Conservation (phyloP, 352 stramenopile genomes). For the Globisporangium nodosum region DNA sequence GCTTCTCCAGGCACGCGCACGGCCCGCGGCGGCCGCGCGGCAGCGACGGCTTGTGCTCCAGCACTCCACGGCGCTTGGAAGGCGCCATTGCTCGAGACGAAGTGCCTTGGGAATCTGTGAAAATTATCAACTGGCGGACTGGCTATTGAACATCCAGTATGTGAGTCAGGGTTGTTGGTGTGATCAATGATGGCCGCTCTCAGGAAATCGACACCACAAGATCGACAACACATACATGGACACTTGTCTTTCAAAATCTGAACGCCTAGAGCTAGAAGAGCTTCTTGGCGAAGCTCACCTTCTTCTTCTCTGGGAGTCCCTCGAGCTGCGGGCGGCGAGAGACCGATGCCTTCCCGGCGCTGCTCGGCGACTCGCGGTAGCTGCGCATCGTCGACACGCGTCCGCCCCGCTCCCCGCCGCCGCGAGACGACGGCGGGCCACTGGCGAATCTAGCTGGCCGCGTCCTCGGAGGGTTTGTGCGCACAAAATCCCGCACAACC, state of each 20-base stretch:
- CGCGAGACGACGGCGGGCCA: neutral
- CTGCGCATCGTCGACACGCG: slow-evolving; percentile 15
- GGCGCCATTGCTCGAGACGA: slow-evolving; percentile 20
- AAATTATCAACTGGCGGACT: neutral
- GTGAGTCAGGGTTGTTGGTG: too few species aligned
- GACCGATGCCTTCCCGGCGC: slow-evolving; percentile 2
- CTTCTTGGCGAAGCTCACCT: slow-evolving; percentile 6
- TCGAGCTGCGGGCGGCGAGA: slow-evolving; percentile 1
- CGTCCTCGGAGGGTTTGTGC: slow-evolving; percentile 19
- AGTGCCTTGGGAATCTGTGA: neutral
- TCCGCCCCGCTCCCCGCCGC: neutral
- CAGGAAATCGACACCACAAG: too few species aligned
- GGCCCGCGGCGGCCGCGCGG: neutral
- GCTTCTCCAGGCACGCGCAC: slow-evolving; percentile 26
- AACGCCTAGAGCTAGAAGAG: neutral
- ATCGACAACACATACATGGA: neutral
- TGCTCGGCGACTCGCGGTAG: slow-evolving; percentile 2
- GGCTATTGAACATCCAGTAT: too few species aligned
- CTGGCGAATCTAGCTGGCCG: neutral
- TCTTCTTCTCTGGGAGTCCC: slow-evolving; percentile 8
- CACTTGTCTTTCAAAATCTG: neutral
- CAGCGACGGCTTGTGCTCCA: slow-evolving; percentile 14
- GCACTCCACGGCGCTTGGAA: slow-evolving; percentile 29
- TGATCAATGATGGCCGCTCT: too few species aligned
- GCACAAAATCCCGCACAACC: slow-evolving; percentile 45